Base-by-base conservation (phyloP, 192 early-diverging fungal genomes). In the Phlyctochytrium planicorne region DNA sequence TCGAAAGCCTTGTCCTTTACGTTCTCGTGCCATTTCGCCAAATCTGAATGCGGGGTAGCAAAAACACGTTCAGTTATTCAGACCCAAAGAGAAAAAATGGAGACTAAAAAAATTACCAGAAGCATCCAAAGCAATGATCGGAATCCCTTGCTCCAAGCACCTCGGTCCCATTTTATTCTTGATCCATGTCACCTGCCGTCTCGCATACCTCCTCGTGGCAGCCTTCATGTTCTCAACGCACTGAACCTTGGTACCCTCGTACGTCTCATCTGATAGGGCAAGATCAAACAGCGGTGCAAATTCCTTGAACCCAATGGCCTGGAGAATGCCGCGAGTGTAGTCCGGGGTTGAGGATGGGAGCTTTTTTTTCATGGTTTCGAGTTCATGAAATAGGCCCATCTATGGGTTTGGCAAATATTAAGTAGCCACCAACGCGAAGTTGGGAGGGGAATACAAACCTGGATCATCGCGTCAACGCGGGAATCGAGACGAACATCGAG, bases 291-390 rank as follows among this genome's bases (percentile, higher is more conserved):
- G 79, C 2, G 78, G 69, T 37, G 88, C 80, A 71, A 95, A 95
- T 69, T 95, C 94, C 66, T 95, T 93, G 72, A 93, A 96, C 0
- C 95, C 94, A 27, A 92, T 93, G 0, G 87, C 86, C 63, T 93
- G 92, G 70, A 88, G 80, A 30, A 93, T 84, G 2, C 91, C 91
- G 16, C 90, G 80, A 0, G 80, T 82, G 52, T 77, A 82, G 60
- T 79, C 66, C n/a, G 20, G 40, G 40, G 20, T 14, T 47, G 40
- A 6, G 6, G 40, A 20, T 47, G 40, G 71, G 55, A 57, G 78
- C 73, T 53, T 74, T 61, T 53, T 69, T 64, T 62, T 82, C 86
- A 73, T 84, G 53, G 52, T 72, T 66, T 34, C 65, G 12, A 84
- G 71, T 80, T 84, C 83, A 29, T 68, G 65, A 66, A 78, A 87